Evolutionary conservation across 1,139 yeast species (phyloP), one percentile per base, ranked within the genome.

Genomic region (Kluyveromyces marxianus): DNA sequence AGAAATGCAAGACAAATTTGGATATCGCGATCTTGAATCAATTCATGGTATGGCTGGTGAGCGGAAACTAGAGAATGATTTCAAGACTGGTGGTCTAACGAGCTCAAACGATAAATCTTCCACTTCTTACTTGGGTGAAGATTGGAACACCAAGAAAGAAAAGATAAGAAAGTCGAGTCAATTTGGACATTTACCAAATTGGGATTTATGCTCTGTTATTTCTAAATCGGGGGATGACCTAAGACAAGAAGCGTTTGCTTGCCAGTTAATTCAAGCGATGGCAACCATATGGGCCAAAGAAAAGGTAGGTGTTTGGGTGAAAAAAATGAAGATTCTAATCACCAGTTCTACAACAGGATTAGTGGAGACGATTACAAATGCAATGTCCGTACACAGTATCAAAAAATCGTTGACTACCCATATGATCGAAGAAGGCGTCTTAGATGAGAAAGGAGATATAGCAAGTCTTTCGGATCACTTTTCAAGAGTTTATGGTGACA

Each of bases 221-320:
- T 96, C 92, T 6, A 92, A 92, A 60, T 90, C 96, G 42, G 98
- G 98, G 30, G 92, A 86, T 58, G 98, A 92, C 64, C 66, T 92
- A 44, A 86, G 96, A 25, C 98, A 92, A 62, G 98, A 92, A 62
- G 97, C 98, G 0, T 89, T 92, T 71, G 98, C 98, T 0, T 89
- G 97, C 54, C 98, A 92, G 61, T 65, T 92, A 35, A 90, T 92
- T 42, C 81, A 85, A 47, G 82, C 95, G 39, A 86, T 90, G 66
- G 83, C 95, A 0, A 79, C 77, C 46, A 81, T 88, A 41, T 92
- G 97, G 97, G 76, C 78, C 44, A 75, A 71, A 32, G 76, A 77
- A 28, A 70, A 72, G 2, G 78, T 83, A 4, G 79, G 76, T 14
- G 86, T 81, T 4, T 92, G 98, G 97, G 94, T 92, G 0, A 90